phyloP scores from a whole-genome alignment of 306 rosid genomes.

The Cajanus cajan region DNA sequence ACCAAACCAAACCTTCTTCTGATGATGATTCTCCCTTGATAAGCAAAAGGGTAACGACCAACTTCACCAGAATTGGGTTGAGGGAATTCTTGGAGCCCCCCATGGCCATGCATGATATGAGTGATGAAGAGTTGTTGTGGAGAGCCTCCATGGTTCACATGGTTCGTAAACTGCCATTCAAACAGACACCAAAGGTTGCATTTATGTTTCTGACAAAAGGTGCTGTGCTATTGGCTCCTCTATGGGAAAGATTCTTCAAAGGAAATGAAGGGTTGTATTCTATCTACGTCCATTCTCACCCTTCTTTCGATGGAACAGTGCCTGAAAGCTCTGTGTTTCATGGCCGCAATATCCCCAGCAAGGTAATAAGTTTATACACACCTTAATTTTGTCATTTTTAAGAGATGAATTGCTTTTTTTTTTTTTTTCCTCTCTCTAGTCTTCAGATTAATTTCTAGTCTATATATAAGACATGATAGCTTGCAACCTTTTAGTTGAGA shows the following conservation, averaged over 20 bases:
- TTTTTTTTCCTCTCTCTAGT: background rate
- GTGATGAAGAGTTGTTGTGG: slow-evolving; percentile 73
- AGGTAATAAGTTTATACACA: slow-evolving; percentile 54
- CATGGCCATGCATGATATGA: slow-evolving; percentile 54
- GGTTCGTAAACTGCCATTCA: slow-evolving; percentile 38
- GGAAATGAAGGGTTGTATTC: slow-evolving; percentile 62
- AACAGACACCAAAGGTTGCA: slow-evolving; percentile 60
- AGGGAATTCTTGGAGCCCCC: slow-evolving; percentile 44
- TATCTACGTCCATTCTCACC: slow-evolving; percentile 66
- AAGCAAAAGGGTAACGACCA: background rate
- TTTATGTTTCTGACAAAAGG: slow-evolving; percentile 82
- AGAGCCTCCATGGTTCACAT: slow-evolving; percentile 66
- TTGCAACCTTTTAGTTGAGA: too few species aligned
- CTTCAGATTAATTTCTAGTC: too few species aligned
- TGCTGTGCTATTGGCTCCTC: slow-evolving; percentile 58
- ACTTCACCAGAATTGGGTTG: slow-evolving; percentile 29
- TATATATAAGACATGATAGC: too few species aligned
- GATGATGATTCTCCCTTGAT: background rate
- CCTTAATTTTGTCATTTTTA: background rate
- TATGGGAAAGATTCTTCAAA: slow-evolving; percentile 78
- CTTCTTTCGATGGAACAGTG: slow-evolving; percentile 45
- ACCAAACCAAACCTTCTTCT: background rate
- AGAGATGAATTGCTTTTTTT: background rate
- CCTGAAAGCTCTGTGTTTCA: slow-evolving; percentile 51
- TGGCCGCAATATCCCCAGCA: slow-evolving; percentile 71